Percentiles rank a stretch among this genome's conserved stretches.
phyloP scores from a whole-genome alignment of 345 rosid species.

The Luvunga scandens region DNA sequence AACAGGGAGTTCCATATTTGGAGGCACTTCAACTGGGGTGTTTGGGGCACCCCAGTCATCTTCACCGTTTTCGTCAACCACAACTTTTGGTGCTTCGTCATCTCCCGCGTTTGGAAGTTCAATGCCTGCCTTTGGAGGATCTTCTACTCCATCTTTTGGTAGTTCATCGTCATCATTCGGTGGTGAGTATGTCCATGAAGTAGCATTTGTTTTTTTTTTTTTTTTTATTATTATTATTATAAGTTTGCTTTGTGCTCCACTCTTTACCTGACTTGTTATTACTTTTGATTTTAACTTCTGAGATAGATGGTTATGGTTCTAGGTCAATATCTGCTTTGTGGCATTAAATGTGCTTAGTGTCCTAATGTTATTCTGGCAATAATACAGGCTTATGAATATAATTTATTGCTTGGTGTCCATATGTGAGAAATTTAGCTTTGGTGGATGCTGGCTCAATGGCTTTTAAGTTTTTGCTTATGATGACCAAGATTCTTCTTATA shows the following conservation, averaged over 20 bases:
- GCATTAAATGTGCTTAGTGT: neutral
- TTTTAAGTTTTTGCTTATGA: neutral
- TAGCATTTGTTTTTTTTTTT: neutral
- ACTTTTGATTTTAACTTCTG: neutral
- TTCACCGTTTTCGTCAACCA: slow-evolving; percentile 58
- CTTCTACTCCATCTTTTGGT: slow-evolving; percentile 73
- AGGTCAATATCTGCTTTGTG: slow-evolving; percentile 1
- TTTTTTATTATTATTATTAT: neutral
- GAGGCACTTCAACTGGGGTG: slow-evolving; percentile 85
- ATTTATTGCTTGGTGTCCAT: neutral
- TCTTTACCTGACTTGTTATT: neutral
- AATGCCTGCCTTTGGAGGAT: slow-evolving; percentile 58
- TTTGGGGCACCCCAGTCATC: slow-evolving; percentile 73
- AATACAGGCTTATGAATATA: neutral
- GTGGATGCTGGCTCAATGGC: neutral
- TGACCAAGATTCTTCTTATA: neutral
- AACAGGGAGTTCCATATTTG: slow-evolving; percentile 72
- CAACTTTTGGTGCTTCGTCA: slow-evolving; percentile 76
- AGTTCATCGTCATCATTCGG: slow-evolving; percentile 68
- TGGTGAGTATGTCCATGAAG: slow-evolving; percentile 38
- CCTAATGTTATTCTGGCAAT: neutral
- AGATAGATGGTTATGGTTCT: neutral
- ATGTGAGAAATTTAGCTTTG: neutral
- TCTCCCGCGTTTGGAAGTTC: slow-evolving; percentile 72
- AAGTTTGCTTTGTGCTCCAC: neutral